Evolutionary conservation across 306 rosid genomes (phyloP).

Genomic region (Acacia crassicarpa): DNA sequence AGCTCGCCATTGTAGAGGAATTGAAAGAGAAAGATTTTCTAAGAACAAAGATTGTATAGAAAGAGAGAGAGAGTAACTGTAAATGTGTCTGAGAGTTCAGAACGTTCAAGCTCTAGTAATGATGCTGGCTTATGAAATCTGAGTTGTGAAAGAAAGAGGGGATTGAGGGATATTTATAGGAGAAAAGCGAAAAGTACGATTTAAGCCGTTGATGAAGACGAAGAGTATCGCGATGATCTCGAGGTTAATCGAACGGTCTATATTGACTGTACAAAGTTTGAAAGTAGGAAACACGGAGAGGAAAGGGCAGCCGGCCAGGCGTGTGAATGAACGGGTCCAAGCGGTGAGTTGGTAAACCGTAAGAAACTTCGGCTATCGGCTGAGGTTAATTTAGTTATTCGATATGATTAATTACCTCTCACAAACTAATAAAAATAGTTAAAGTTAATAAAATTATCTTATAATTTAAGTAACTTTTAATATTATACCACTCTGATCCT

Average conservation of each 20-base stretch:
- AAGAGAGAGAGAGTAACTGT: neutral
- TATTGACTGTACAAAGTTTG: too few relatives aligned
- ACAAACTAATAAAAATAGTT: too few relatives aligned
- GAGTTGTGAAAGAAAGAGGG: neutral
- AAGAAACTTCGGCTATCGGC: neutral
- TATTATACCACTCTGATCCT: too few relatives aligned
- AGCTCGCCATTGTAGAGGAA: conserved; percentile 46
- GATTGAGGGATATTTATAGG: conserved; percentile 32
- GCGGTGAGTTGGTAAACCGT: conserved; percentile 7
- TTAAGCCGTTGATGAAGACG: too few relatives aligned
- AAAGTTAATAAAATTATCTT: too few relatives aligned
- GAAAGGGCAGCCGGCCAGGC: neutral
- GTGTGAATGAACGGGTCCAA: conserved; percentile 22
- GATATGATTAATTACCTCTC: too few relatives aligned
- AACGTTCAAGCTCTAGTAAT: neutral
- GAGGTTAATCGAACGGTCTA: too few relatives aligned
- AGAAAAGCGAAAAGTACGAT: too few relatives aligned
- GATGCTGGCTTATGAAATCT: neutral
- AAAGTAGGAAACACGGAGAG: too few relatives aligned
- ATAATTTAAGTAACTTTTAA: too few relatives aligned
- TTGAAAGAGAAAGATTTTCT: neutral
- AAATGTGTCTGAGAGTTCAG: neutral
- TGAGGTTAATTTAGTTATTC: neutral
- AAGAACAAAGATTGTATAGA: neutral
- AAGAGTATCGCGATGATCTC: too few relatives aligned